Conservation (phyloP, 2,329 filamentous ascomycete species). For the Ophiostoma tasmaniense region DNA sequence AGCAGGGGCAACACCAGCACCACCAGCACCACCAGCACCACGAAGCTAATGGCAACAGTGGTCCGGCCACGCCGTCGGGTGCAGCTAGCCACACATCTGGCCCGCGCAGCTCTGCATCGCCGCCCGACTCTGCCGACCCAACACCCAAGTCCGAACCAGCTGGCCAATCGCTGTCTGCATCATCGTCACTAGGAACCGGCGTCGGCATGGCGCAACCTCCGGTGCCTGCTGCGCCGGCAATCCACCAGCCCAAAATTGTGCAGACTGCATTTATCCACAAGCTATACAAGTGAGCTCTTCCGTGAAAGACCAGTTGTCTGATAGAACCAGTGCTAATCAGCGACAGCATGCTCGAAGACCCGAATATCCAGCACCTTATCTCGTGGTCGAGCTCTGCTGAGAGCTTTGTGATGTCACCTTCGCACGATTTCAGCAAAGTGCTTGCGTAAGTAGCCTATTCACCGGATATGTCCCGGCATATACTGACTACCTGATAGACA, state of each 20-base stretch:
- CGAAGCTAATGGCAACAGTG: background rate
- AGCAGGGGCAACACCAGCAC: background rate
- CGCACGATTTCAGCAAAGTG: constrained; percentile 95
- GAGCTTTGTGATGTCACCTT: constrained; percentile 98
- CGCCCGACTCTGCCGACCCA: constrained; percentile 15
- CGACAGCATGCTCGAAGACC: constrained; percentile 88
- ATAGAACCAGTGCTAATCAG: constrained; percentile 1
- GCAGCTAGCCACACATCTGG: background rate
- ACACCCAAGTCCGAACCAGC: constrained; percentile 31
- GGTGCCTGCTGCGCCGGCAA: constrained; percentile 57
- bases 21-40: background rate
- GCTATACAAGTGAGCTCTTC: constrained; percentile 73
- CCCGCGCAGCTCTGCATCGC: constrained; percentile 4
- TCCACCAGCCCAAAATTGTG: constrained; percentile 92
- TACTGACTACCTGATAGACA: constrained; percentile 48
- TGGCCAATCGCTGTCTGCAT: constrained; percentile 31
- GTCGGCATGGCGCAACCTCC: constrained; percentile 21
- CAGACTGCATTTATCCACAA: constrained; percentile 99
- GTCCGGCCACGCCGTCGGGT: background rate
- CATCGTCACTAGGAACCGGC: background rate
- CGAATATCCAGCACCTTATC: constrained; percentile 86
- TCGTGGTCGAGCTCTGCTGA: constrained; percentile 91
- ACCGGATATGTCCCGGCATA: background rate
- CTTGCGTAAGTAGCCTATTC: constrained; percentile 61
- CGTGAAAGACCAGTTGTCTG: background rate